Conservation (phyloP, 768 basidiomycete genomes). For the Boletus patriciae region DNA sequence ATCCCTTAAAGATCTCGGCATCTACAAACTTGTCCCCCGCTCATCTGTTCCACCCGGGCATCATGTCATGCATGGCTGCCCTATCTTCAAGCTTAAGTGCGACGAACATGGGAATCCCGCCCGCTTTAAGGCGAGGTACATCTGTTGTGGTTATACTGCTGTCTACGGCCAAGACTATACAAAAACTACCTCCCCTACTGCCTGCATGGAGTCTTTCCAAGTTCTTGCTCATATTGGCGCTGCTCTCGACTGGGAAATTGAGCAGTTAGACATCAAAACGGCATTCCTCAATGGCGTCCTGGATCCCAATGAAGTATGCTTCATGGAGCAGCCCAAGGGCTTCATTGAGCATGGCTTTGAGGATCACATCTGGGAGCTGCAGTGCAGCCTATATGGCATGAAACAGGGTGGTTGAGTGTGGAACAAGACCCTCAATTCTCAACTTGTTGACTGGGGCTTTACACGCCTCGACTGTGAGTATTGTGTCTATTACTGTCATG, state of each 20-base stretch:
- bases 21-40: background rate
- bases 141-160: background rate
- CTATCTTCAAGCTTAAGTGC: background rate
- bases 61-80: background rate
- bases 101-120: background rate
- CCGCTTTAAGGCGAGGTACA: background rate
- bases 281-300: background rate
- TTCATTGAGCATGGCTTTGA: background rate
- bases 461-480: too few species aligned
- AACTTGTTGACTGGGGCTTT: too few species aligned
- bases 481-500: too few species aligned
- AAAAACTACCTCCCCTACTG: too few species aligned
- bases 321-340: too few species aligned
- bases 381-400: conserved; percentile 23
- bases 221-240: background rate
- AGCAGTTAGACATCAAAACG: background rate
- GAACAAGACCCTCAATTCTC: too few species aligned
- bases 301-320: background rate
- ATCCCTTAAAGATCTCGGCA: too few species aligned
- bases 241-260: background rate
- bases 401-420: too few species aligned
- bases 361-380: background rate
- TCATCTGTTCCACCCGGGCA: background rate
- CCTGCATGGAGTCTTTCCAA: too few species aligned
- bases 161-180: background rate